Evolutionary conservation across 2,329 filamentous ascomycete species (phyloP), one percentile per base, ranked within the genome.

Genomic region (Pezicula carpinea): DNA sequence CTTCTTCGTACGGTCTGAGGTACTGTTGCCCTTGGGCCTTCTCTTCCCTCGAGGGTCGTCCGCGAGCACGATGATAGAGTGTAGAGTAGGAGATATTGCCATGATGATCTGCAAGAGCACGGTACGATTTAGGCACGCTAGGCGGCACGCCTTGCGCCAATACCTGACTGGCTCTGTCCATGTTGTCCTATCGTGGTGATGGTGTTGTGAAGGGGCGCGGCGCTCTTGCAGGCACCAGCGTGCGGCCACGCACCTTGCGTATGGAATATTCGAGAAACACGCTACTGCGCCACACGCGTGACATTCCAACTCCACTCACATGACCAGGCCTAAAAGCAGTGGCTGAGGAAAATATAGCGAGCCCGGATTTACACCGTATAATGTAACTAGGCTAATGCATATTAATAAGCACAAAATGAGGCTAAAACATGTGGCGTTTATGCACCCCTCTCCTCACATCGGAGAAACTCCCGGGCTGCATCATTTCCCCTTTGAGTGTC

Each of bases 1-100:
- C 5, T 21, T 40, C 34, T 33, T 23, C 22, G 22, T 45, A 38
- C 29, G 17, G 33, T 14, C 17, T 45, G 17, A 45, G 43, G 47
- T 60, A 63, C 50, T 57, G 53, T 52, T 62, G 48, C 39, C 46
- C 35, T 50, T 59, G 42, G 39, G 54, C 59, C 50, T 62, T 61
- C 36, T 59, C 55, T 50, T 62, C 47, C 44, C 32, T 57, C 21
- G 57, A 64, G 31, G 29, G 54, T 44, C 57, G 57, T 18, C 62
- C 53, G 26, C 38, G 53, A 21, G 48, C 51, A 50, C 55, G 55
- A 49, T 56, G 35, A 49, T 57, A 47, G 19, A 66, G 54, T 21
- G 57, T 64, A 53, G 53, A 53, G 44, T 44, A 46, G 50, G 60
- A 48, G 46, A 64, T 52, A 33, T 52, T 46, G 38, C 46, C 34